A percentile compares a stretch with the other conserved stretches of the same genome.
These are phyloP conservation scores for Tagetes patula DNA, from an alignment of 129 eudicot species.

Conservation along the genomic window DNA sequence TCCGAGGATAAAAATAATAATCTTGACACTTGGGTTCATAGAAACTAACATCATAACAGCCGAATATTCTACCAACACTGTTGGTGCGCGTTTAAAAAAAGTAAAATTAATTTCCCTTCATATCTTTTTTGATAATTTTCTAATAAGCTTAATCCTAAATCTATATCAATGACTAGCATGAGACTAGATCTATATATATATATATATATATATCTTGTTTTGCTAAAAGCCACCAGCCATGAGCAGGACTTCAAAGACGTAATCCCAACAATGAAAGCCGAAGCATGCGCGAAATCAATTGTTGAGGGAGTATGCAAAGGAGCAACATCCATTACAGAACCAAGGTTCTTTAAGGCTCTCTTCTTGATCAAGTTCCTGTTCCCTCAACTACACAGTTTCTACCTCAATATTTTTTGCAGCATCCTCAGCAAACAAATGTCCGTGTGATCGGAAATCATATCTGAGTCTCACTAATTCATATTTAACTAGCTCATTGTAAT, in stretches of 20 bases:
- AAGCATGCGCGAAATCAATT: constrained; percentile 34
- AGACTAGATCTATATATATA: background rate
- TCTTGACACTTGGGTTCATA: constrained; percentile 43
- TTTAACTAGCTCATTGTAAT: no score
- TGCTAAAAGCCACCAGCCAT: background rate
- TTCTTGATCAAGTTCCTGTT: constrained; percentile 29
- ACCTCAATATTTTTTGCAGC: background rate
- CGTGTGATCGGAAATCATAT: no score
- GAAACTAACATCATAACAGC: constrained; percentile 34
- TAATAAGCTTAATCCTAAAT: no score
- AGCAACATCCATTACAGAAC: constrained; percentile 37
- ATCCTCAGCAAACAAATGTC: no score
- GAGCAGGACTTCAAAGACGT: constrained; percentile 15
- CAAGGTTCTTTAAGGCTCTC: constrained; percentile 23
- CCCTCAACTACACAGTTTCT: constrained; percentile 28
- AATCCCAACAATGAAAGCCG: constrained; percentile 34
- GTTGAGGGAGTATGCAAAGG: constrained; percentile 43
- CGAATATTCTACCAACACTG: constrained; percentile 17
- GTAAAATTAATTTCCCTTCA: constrained; percentile 15
- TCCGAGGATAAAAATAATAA: constrained; percentile 31
- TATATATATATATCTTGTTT: background rate
- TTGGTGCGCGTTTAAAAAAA: constrained; percentile 16
- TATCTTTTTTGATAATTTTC: no score
- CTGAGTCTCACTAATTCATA: no score
- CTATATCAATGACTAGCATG: no score